Percentiles rank a stretch among this genome's conserved stretches.
Conservation (phyloP, 805 yeast genomes). For the Yamadazyma olivae region DNA sequence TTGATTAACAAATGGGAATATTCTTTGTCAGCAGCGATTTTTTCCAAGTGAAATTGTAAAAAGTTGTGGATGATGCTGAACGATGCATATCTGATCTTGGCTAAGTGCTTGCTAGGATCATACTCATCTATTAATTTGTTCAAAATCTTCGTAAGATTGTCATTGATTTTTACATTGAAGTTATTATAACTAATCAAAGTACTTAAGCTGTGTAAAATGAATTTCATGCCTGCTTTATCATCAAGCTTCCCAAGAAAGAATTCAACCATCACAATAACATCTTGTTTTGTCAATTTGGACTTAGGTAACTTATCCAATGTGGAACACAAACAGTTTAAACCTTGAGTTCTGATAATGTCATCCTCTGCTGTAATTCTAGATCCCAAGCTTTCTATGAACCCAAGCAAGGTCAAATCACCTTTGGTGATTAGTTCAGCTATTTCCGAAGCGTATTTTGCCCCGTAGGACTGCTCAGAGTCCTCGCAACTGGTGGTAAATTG, state of each 20-base stretch:
- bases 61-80: conserved; percentile 39
- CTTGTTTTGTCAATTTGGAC: conserved; percentile 38
- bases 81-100: conserved; percentile 58
- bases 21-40: conserved; percentile 10
- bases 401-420: conserved; percentile 38
- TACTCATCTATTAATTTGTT: conserved; percentile 36
- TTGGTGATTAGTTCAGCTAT: conserved; percentile 21
- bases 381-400: conserved; percentile 58
- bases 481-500: conserved; percentile 36
- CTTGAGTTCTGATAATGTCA: conserved; percentile 45
- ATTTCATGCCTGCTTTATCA: conserved; percentile 54
- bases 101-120: conserved; percentile 56
- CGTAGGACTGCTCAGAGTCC: conserved; percentile 15
- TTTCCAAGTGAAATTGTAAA: conserved; percentile 18
- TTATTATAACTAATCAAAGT: conserved; percentile 52
- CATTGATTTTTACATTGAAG: conserved; percentile 30
- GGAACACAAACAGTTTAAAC: conserved; percentile 39
- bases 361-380: conserved; percentile 60
- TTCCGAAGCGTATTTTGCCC: conserved; percentile 15
- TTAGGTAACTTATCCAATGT: conserved; percentile 26
- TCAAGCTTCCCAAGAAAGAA: conserved; percentile 68
- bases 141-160: conserved; percentile 36
- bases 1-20: conserved; percentile 45
- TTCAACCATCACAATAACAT: conserved; percentile 46
- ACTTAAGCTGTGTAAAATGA: conserved; percentile 52